Evolutionary conservation across 495 filamentous ascomycete species (phyloP).

Genomic region (Copromyces sp.): DNA sequence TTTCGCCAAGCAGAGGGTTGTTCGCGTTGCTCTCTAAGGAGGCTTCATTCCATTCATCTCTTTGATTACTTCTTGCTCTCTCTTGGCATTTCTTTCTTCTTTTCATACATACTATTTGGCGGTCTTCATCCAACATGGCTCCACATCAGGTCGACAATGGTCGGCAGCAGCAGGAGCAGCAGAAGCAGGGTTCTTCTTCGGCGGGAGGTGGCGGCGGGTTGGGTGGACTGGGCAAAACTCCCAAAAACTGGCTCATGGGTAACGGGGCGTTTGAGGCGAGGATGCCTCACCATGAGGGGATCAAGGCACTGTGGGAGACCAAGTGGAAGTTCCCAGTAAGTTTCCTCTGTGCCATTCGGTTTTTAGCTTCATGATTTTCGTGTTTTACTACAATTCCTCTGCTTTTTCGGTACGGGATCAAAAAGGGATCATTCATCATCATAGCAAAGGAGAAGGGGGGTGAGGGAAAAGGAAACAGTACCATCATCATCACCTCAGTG

Average conservation of each 20-base stretch:
- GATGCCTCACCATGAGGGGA: slow-evolving; percentile 58
- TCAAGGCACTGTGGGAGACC: slow-evolving; percentile 66
- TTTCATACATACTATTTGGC: not conserved
- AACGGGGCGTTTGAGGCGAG: slow-evolving; percentile 29
- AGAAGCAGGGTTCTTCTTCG: not conserved
- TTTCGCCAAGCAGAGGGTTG: slow-evolving; percentile 23
- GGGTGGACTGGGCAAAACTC: not conserved
- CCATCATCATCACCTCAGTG: not conserved
- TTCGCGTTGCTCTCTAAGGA: slow-evolving; percentile 8
- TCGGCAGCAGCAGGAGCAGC: not conserved
- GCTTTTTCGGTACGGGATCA: not conserved
- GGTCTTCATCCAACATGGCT: slow-evolving; percentile 15
- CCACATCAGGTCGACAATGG: slow-evolving; percentile 3
- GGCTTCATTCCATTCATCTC: not conserved
- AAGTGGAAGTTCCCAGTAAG: slow-evolving; percentile 65
- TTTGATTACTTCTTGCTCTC: not conserved
- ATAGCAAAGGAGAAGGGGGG: not conserved
- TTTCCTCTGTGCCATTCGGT: not conserved
- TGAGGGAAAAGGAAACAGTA: not conserved
- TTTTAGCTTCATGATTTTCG: not conserved
- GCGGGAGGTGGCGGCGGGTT: not conserved
- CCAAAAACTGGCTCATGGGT: slow-evolving; percentile 27
- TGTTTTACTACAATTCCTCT: not conserved
- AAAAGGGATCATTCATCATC: not conserved
- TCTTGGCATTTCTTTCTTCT: not conserved